Evolutionary conservation across 345 rosid genomes (phyloP), one percentile per base, ranked within the genome.

Genomic region (Alliaria petiolata): DNA sequence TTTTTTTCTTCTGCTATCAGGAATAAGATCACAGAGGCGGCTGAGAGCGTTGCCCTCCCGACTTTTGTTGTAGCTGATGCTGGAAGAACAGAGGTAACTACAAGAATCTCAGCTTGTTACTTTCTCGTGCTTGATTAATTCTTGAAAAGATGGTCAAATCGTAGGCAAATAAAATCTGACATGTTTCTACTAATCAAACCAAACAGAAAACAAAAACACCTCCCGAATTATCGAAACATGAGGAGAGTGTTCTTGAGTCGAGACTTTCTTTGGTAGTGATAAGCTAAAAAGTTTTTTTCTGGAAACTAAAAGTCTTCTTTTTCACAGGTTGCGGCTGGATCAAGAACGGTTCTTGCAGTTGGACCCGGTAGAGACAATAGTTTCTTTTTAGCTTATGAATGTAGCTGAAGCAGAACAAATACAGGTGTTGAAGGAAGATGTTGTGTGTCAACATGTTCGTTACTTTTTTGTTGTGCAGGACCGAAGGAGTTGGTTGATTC

Each of bases 51-150:
- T 38, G 95, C 96, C 70, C 95, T 92, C 68, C 95, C 96, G 4
- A 87, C 96, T 68, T 92, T 86, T 80, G 89, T 85, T 69, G 96
- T 90, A n/a, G 91, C 98, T 52, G 98, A 92, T 86, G 98, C 96
- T 49, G 98, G 96, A 75, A 72, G 87, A 84, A 92, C 98, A 62
- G 85, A 92, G 93, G 98, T 85, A 71, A 33, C 2, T 6, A 25
- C 26, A 9, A 35, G 35, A 62, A 36, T 19, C 65, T 46, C 33
- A 10, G 25, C 15, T 70, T 59, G 9, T 6, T 38, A 2, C 35
- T 19, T 50, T 25, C 30, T 51, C 11, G 19, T 51, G 14, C 40
- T 43, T 33, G 57, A 35, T 34, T 19, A 10, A 22, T 34, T 55
- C 14, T 51, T 51, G 56, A 51, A 6, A 50, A 25, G 4, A 16